These are phyloP conservation scores for Phylloporus sp. DNA, from an alignment of 768 basidiomycete genomes.

Conservation along the genomic window DNA sequence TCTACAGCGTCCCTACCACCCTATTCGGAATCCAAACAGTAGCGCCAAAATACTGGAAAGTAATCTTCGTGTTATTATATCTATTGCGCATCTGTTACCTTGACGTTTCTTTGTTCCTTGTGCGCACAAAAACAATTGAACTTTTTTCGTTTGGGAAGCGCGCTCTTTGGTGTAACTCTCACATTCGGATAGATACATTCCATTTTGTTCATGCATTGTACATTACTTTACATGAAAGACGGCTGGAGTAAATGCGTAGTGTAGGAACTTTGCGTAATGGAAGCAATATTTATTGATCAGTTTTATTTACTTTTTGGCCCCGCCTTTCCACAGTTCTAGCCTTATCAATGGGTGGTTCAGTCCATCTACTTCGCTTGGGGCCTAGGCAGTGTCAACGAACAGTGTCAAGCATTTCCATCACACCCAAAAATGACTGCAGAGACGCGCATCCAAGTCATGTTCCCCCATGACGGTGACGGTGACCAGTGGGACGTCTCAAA, in stretches of 20 bases:
- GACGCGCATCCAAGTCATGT: no score
- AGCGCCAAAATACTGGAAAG: constrained; percentile 1
- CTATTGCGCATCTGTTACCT: constrained; percentile 24
- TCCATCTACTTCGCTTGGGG: no score
- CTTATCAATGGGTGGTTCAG: no score
- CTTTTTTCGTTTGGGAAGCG: not conserved
- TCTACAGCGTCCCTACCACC: constrained; percentile 43
- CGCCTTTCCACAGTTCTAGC: no score
- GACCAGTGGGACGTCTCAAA: constrained; percentile 14
- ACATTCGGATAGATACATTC: constrained; percentile 11
- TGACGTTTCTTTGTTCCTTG: constrained; percentile 10
- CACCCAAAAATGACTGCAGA: no score
- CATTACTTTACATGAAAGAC: constrained; percentile 6
- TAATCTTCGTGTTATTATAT: constrained; percentile 12
- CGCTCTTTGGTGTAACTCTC: not conserved
- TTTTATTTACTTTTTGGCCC: no score
- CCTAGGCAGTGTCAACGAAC: no score
- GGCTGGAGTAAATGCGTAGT: not conserved
- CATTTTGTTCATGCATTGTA: constrained; percentile 18
- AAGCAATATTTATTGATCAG: no score
- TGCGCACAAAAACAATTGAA: not conserved
- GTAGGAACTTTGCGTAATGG: not conserved
- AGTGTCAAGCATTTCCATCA: no score
- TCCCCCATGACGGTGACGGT: not conserved
- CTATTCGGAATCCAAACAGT: constrained; percentile 33